Conservation (phyloP, 495 filamentous ascomycete species). For the Talaromyces stipitatus region DNA sequence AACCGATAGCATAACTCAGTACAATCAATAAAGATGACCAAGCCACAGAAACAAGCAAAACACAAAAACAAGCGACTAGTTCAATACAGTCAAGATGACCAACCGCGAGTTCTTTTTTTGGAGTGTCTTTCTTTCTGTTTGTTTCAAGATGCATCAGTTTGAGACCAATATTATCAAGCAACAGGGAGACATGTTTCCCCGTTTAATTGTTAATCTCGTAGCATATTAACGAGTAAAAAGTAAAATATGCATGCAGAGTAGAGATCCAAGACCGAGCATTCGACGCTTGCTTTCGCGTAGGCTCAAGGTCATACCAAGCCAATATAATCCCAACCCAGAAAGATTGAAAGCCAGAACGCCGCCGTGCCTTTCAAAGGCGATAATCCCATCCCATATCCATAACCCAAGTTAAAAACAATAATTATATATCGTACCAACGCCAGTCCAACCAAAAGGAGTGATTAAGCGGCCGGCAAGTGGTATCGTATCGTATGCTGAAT, state of each 20-base stretch:
- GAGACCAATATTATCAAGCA: background rate
- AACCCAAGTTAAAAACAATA: background rate
- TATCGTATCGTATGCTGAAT: conserved; percentile 9
- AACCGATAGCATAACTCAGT: conserved; percentile 15
- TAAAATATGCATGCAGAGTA: background rate
- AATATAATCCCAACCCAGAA: background rate
- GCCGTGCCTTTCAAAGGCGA: background rate
- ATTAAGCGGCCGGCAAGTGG: background rate
- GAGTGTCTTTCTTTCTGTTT: background rate
- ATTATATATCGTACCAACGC: background rate
- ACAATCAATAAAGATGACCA: conserved; percentile 31
- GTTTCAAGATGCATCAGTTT: background rate
- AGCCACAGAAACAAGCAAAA: conserved; percentile 7
- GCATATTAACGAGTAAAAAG: background rate
- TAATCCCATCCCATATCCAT: conserved; percentile 5
- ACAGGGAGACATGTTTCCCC: background rate
- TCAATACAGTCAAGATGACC: conserved; percentile 31
- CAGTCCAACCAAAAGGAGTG: background rate
- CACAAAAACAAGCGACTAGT: conserved; percentile 14
- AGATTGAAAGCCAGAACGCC: conserved; percentile 1
- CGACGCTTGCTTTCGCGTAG: conserved; percentile 9
- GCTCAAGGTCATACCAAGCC: conserved; percentile 6
- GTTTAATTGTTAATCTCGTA: background rate
- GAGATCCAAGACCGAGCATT: conserved; percentile 8
- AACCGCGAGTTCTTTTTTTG: conserved; percentile 1